Conservation (phyloP, 2,329 filamentous ascomycete species). For the Cryphonectria japonica region DNA sequence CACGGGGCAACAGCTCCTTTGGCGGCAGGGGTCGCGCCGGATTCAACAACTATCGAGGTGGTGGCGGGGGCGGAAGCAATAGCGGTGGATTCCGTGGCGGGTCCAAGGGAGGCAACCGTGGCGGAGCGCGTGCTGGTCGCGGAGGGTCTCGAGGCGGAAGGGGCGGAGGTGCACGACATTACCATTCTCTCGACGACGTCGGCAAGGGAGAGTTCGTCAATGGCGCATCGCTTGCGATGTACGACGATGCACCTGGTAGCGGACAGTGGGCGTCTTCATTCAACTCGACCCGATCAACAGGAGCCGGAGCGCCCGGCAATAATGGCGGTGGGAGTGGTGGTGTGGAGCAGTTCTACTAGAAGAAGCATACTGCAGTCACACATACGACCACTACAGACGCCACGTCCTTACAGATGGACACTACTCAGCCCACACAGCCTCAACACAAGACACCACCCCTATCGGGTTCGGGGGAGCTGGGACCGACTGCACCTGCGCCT, state of each 20-base stretch:
- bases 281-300: constrained; percentile 14
- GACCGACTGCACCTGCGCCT: neutral
- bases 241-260: constrained; percentile 21
- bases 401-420: neutral
- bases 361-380: constrained; percentile 11
- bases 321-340: constrained; percentile 18
- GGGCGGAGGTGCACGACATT: constrained; percentile 54
- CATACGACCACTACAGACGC: neutral
- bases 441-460: neutral
- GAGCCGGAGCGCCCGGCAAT: neutral
- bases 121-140: constrained; percentile 45
- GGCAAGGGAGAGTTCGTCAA: constrained; percentile 51
- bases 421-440: neutral
- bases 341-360: constrained; percentile 30
- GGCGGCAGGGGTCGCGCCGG: constrained; percentile 42
- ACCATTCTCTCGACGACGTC: constrained; percentile 71
- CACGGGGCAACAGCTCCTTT: constrained; percentile 32
- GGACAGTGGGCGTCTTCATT: constrained; percentile 15
- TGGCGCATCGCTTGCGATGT: constrained; percentile 29
- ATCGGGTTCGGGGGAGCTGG: neutral
- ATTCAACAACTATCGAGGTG: constrained; percentile 44
- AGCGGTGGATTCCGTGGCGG: constrained; percentile 19
- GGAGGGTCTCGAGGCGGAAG: constrained; percentile 50
- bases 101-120: constrained; percentile 12
- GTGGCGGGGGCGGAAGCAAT: constrained; percentile 31